A percentile compares a stretch with the other conserved stretches of the same genome.
These are phyloP conservation scores for Penicillium coffeae DNA, from an alignment of 495 filamentous ascomycete genomes.

Conservation along the genomic window DNA sequence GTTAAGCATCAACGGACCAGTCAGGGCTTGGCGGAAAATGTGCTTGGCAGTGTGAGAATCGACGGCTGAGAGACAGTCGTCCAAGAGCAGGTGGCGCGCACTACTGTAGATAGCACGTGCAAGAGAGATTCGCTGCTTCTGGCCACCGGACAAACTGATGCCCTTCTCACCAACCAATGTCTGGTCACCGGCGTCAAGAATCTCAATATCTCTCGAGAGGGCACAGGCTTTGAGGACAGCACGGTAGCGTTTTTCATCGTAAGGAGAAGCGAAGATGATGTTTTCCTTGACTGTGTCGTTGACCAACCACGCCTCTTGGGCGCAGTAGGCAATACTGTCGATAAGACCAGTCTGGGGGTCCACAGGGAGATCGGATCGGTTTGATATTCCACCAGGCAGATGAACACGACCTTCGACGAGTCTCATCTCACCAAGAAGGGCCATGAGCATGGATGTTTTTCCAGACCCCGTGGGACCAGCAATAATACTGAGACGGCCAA, in stretches of 20 bases:
- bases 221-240: conserved; percentile 88
- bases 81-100: conserved; percentile 83
- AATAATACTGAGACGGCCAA: conserved; percentile 83
- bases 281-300: conserved; percentile 97
- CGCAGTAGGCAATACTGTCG: conserved; percentile 93
- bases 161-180: conserved; percentile 97
- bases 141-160: conserved; percentile 92
- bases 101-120: conserved; percentile 91
- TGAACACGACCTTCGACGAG: conserved; percentile 74
- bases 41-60: conserved; percentile 98
- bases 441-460: conserved; percentile 95
- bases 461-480: conserved; percentile 90
- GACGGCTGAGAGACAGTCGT: conserved; percentile 97
- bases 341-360: conserved; percentile 83
- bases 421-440: conserved; percentile 95
- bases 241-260: conserved; percentile 79
- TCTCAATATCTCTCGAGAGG: conserved; percentile 87
- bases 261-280: conserved; percentile 84
- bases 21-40: conserved; percentile 91
- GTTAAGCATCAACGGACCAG: conserved; percentile 81
- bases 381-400: conserved; percentile 71
- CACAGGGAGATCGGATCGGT: conserved; percentile 74
- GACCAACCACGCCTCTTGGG: conserved; percentile 96
- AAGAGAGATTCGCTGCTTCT: conserved; percentile 96
- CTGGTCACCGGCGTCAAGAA: conserved; percentile 88